Conservation (phyloP, 805 yeast genomes). For the Spathaspora arborariae region DNA sequence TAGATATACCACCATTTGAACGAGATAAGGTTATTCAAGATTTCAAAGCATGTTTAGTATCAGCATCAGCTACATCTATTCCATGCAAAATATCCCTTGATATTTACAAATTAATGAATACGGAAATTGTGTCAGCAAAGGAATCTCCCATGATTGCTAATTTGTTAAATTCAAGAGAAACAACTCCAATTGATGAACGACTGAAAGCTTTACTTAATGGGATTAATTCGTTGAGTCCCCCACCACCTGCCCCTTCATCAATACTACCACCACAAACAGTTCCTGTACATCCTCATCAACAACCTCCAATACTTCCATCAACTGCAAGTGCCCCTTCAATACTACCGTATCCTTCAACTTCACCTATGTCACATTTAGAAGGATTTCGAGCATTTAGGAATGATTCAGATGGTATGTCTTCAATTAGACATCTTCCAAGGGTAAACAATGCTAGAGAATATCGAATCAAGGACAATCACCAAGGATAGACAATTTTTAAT, state of each 20-base stretch:
- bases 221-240: slow-evolving; percentile 5
- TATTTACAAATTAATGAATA: slow-evolving; percentile 13
- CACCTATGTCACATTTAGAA: neutral
- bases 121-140: neutral
- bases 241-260: neutral
- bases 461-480: neutral
- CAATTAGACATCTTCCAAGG: neutral
- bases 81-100: slow-evolving; percentile 17
- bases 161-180: slow-evolving; percentile 9
- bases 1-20: slow-evolving; percentile 9
- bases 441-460: neutral
- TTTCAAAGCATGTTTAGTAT: slow-evolving; percentile 8
- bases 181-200: neutral
- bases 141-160: slow-evolving; percentile 11
- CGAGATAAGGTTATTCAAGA: slow-evolving; percentile 6
- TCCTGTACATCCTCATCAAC: neutral
- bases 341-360: neutral
- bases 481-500: neutral
- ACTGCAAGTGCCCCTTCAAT: neutral
- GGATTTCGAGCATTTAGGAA: neutral
- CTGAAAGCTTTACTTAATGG: slow-evolving; percentile 1
- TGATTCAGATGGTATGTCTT: neutral
- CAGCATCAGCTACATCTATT: slow-evolving; percentile 8
- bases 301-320: neutral
- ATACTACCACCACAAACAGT: no score